These are phyloP conservation scores for Colletotrichum ledebouriae DNA, from an alignment of 2,329 filamentous ascomycete genomes.

Conservation along the genomic window DNA sequence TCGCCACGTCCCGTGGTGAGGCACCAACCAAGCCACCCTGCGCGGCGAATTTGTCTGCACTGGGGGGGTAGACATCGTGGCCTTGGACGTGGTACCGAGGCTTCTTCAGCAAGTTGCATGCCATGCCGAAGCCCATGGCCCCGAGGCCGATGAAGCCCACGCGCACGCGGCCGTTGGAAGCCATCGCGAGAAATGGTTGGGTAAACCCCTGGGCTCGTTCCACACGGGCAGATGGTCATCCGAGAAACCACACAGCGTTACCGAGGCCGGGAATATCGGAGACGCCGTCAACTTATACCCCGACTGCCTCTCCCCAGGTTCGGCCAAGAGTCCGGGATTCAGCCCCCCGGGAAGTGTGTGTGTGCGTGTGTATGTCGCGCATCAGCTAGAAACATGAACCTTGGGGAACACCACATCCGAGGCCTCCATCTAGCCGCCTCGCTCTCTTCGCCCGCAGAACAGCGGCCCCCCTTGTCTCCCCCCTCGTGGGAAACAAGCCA, in stretches of 20 bases:
- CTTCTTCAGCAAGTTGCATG: conserved; percentile 49
- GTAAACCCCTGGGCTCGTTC: conserved; percentile 4
- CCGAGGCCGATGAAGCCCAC: conserved; percentile 54
- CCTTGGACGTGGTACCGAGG: conserved; percentile 49
- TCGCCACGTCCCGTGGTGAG: conserved; percentile 47
- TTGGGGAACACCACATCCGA: conserved; percentile 29
- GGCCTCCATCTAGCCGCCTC: conserved; percentile 14
- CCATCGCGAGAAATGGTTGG: conserved; percentile 21
- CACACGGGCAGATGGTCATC: conserved; percentile 12
- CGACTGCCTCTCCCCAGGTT: conserved; percentile 14
- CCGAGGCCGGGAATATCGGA: conserved; percentile 21
- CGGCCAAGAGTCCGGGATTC: conserved; percentile 23
- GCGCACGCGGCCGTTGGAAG: conserved; percentile 24
- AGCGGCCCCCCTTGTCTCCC: no score
- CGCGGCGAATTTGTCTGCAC: conserved; percentile 48
- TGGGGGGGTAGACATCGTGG: conserved; percentile 50
- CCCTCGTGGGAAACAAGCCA: no score
- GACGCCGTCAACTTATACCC: conserved; percentile 37
- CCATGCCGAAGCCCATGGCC: conserved; percentile 57
- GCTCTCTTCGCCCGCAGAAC: no score
- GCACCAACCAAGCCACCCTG: conserved; percentile 44
- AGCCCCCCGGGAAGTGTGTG: conserved; percentile 1
- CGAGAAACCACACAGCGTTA: conserved; percentile 2
- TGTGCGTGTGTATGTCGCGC: not conserved
- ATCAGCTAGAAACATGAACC: not conserved